Conservation (phyloP, 164 flowering plant genomes). For the Vitis rotundifolia region DNA sequence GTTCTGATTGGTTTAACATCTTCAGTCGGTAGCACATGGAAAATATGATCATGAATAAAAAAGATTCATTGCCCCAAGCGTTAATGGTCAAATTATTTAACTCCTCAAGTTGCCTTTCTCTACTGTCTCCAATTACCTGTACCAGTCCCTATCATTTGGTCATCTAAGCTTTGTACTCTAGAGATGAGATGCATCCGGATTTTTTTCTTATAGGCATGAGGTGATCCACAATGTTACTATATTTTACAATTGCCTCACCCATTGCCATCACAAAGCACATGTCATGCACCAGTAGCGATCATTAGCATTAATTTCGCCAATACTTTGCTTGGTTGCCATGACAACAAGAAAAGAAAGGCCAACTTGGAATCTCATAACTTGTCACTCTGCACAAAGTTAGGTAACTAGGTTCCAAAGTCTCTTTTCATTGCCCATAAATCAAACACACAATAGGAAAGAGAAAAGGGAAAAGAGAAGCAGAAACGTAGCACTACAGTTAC, state of each 20-base stretch:
- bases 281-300: background rate
- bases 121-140: no score
- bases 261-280: background rate
- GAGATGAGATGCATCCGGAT: no score
- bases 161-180: background rate
- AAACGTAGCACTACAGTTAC: background rate
- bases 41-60: background rate
- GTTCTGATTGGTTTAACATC: background rate
- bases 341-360: background rate
- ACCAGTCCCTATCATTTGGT: background rate
- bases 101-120: background rate
- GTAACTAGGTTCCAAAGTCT: background rate
- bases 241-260: background rate
- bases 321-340: background rate
- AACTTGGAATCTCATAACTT: background rate
- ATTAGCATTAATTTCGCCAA: background rate
- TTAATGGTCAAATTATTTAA: background rate
- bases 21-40: background rate
- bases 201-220: no score
- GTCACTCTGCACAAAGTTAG: background rate
- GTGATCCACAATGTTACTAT: no score
- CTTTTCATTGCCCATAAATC: background rate
- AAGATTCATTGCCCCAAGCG: background rate
- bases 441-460: background rate
- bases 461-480: background rate